Evolutionary conservation across 345 rosid genomes (phyloP).

Genomic region (Gossypium longicalyx): DNA sequence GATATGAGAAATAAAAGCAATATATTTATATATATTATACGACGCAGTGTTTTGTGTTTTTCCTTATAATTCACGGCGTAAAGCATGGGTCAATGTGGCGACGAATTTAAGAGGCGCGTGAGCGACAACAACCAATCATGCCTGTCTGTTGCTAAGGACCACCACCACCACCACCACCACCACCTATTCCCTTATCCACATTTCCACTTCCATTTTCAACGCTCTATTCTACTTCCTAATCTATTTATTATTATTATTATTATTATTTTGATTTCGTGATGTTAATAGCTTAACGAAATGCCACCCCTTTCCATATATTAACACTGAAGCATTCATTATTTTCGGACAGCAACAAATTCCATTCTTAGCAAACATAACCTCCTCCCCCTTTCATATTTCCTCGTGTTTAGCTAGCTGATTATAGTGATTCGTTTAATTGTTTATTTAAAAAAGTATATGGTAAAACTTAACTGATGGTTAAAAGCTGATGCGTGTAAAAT

Average conservation of each 20-base stretch:
- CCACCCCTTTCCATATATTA: not conserved
- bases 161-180: not conserved
- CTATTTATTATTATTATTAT: no score
- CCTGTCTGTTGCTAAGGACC: not conserved
- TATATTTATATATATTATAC: no score
- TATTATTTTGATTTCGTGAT: not conserved
- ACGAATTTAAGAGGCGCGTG: slow-evolving; percentile 6
- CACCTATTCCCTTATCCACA: slow-evolving; percentile 2
- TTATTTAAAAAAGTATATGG: no score
- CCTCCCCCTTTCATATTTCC: no score
- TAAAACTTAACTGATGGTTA: no score
- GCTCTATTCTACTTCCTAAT: not conserved
- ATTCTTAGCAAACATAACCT: no score
- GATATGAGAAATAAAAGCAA: not conserved
- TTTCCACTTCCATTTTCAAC: not conserved
- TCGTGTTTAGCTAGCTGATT: no score
- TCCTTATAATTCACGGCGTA: not conserved
- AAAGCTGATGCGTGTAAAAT: no score
- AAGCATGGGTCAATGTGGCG: not conserved
- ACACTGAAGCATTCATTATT: not conserved
- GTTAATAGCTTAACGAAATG: not conserved
- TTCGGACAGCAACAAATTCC: not conserved
- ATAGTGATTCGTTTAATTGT: accelerated
- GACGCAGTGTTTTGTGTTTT: not conserved
- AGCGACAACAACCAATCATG: not conserved